A percentile compares a stretch with the other conserved stretches of the same genome.
These are phyloP conservation scores for Aspergillus fructus DNA, from an alignment of 2,329 filamentous ascomycete species.

Conservation along the genomic window DNA sequence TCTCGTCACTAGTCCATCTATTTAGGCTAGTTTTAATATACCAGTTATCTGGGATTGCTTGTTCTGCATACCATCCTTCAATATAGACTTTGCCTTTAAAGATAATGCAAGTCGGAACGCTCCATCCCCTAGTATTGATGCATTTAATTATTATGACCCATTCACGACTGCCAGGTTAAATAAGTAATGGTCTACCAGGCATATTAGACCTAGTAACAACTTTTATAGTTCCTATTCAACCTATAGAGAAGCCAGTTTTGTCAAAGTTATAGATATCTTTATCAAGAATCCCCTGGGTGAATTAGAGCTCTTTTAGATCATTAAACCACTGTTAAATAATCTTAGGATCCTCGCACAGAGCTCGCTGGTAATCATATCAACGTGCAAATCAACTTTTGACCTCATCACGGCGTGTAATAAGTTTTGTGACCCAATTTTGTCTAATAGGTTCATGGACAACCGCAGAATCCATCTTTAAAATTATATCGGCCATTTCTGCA, in stretches of 20 bases:
- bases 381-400: background rate
- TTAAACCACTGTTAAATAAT: background rate
- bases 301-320: background rate
- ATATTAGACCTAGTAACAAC: slow-evolving; percentile 5
- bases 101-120: background rate
- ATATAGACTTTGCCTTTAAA: too few species aligned
- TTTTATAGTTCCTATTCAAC: slow-evolving; percentile 12
- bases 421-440: slow-evolving; percentile 11
- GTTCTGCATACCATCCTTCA: background rate
- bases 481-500: slow-evolving; percentile 12
- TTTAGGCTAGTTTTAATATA: background rate
- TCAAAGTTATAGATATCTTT: slow-evolving; percentile 21
- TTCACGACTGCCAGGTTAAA: background rate
- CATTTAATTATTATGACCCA: background rate
- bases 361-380: slow-evolving; percentile 9
- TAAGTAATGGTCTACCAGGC: background rate
- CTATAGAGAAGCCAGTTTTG: slow-evolving; percentile 19
- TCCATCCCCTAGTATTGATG: background rate
- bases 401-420: slow-evolving; percentile 4
- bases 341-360: background rate
- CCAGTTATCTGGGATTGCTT: background rate
- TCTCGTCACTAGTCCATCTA: background rate
- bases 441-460: background rate
- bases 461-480: background rate
- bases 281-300: slow-evolving; percentile 10